Base-by-base conservation (phyloP, 1,139 yeast genomes). In the Geotrichum histeridarum region DNA sequence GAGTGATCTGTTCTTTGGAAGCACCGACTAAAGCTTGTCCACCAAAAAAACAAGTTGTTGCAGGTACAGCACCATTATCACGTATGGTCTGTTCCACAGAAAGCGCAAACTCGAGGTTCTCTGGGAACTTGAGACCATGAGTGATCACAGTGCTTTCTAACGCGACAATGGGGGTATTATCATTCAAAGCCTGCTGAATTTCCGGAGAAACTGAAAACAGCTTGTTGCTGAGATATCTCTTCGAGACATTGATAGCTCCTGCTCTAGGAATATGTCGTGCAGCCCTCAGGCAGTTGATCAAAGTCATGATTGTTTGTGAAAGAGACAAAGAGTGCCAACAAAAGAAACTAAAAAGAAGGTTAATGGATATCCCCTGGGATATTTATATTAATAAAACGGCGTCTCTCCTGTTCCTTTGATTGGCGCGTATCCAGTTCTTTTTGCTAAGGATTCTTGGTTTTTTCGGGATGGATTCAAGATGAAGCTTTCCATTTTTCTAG, bases 121-220 rank as follows among this genome's bases (percentile, higher is more conserved):
- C 78, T 0, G 96, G 96, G 65, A 72, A 86, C 7, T 96, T 96
- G 50, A 89, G 76, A 0, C 97, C 96, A 72, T 90, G 97, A 7
- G 96, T 85, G 60, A 90, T 82, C 63, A 89, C 90, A 8, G 97
- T 89, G 17, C 90, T 83, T 65, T 90, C 97, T 6, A 88, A 70
- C 0, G 96, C 84, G 0, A 88, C 93, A 8, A 88, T 78, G 0
- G 96, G 95, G 42, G 60, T 69, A 31, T 76, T 75, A 6, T 77
- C 77, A 14, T 64, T 64, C 36, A 86, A 63, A 0, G 95, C 94
- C 59, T 82, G 82, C 59, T 67, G 64, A 9, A 88, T 76, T 61
- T 85, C 94, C 14, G 80, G 78, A 0, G 86, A 76, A 11, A 82
- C 61, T 8, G 63, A 65, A 1, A 77, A 42, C 5, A 53, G 37